A percentile compares a stretch with the other conserved stretches of the same genome.
Conservation (phyloP, 2,329 filamentous ascomycete species). For the Epichloe gansuensis region DNA sequence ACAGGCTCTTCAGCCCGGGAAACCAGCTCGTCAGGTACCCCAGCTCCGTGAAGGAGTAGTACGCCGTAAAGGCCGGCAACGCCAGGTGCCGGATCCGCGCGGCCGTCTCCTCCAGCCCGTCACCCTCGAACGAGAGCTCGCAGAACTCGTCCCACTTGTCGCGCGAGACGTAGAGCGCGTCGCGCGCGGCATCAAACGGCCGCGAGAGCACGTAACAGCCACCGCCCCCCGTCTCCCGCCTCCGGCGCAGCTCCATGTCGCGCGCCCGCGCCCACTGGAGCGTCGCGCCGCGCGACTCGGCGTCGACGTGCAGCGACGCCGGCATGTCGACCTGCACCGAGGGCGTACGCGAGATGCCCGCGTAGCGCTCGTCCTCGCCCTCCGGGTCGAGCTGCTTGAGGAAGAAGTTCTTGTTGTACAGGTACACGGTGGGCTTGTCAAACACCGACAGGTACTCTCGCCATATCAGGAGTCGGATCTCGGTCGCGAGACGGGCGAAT, state of each 20-base stretch:
- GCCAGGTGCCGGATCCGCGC: conserved; percentile 11
- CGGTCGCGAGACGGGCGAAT: conserved; percentile 13
- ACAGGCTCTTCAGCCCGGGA: conserved; percentile 11
- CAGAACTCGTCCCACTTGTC: conserved; percentile 10
- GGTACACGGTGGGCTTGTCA: conserved; percentile 10
- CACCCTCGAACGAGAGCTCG: conserved; percentile 1
- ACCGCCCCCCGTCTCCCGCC: background rate
- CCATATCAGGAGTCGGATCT: conserved; percentile 17
- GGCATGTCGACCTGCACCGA: conserved; percentile 11
- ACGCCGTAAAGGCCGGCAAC: conserved; percentile 15
- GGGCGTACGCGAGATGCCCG: conserved; percentile 1
- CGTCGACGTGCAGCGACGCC: conserved; percentile 8
- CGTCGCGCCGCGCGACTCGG: conserved; percentile 12
- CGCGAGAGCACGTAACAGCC: conserved; percentile 2
- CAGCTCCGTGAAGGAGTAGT: conserved; percentile 12
- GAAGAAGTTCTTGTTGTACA: conserved; percentile 9
- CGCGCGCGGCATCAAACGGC: background rate
- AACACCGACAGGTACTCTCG: conserved; percentile 5
- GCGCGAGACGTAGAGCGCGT: conserved; percentile 6
- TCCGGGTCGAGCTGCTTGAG: conserved; percentile 4
- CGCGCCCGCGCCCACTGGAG: conserved; percentile 8
- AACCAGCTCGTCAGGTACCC: conserved; percentile 6
- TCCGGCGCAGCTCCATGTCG: conserved; percentile 3
- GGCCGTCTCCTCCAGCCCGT: conserved; percentile 2
- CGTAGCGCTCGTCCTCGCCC: conserved; percentile 1